phyloP scores from a whole-genome alignment of 2,329 filamentous ascomycete genomes.

The Paracorniculantispora psalliotae region DNA sequence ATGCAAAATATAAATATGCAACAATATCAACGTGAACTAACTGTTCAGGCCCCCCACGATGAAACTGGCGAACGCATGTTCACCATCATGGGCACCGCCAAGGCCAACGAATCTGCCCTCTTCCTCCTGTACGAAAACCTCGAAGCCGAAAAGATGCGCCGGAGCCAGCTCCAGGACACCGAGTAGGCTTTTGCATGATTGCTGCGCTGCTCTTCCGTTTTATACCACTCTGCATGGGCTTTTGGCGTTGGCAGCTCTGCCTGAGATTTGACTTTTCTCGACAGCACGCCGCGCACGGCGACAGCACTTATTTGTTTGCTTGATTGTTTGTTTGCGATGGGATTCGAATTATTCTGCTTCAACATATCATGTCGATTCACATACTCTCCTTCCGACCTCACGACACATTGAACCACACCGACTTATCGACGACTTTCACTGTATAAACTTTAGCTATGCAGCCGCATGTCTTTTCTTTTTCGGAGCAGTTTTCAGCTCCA shows the following conservation, averaged over 20 bases:
- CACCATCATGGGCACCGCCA: conserved; percentile 93
- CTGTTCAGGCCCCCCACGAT: conserved; percentile 68
- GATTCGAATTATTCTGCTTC: conserved; percentile 1
- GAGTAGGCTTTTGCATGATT: conserved; percentile 38
- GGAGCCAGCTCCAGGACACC: conserved; percentile 65
- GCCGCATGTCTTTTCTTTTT: conserved; percentile 9
- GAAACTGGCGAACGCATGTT: conserved; percentile 99
- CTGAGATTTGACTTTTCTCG: conserved; percentile 36
- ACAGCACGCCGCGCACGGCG: conserved; percentile 36
- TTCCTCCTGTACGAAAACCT: conserved; percentile 98
- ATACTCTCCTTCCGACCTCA: conserved; percentile 17
- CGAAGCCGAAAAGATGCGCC: conserved; percentile 97
- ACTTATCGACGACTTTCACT: conserved; percentile 9
- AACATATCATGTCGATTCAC: conserved; percentile 11
- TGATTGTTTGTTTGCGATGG: conserved; percentile 4
- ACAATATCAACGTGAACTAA: not conserved
- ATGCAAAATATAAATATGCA: not conserved
- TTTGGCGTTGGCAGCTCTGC: conserved; percentile 45
- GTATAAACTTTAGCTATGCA: conserved; percentile 12
- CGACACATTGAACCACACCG: conserved; percentile 19
- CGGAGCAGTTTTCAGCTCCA: no score
- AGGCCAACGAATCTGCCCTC: conserved; percentile 90
- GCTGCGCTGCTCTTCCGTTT: conserved; percentile 15
- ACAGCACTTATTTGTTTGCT: conserved; percentile 27
- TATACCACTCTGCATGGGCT: conserved; percentile 24